Conservation (phyloP, 2,329 filamentous ascomycete species). For the Cercospora canescens region DNA sequence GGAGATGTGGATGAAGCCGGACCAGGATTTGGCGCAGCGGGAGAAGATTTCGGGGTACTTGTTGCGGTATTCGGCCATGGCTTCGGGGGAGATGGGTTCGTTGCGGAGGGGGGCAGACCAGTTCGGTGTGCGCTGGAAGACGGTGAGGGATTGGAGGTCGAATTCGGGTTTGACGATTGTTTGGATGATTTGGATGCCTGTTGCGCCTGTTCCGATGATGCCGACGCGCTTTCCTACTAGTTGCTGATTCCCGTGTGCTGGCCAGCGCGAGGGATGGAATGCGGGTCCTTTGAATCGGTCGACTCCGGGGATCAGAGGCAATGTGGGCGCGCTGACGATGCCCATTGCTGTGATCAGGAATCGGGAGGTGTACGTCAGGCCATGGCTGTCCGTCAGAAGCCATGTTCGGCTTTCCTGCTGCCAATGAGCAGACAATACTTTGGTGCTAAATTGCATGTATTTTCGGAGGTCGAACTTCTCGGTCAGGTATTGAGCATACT, state of each 20-base stretch:
- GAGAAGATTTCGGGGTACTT: conserved; percentile 33
- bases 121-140: conserved; percentile 69
- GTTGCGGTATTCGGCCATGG: conserved; percentile 27
- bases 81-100: conserved; percentile 26
- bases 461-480: conserved; percentile 44
- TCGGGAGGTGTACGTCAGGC: conserved; percentile 31
- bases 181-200: conserved; percentile 41
- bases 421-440: conserved; percentile 38
- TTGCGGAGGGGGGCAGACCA: conserved; percentile 34
- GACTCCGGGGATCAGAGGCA: conserved; percentile 37
- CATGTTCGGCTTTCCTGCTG: conserved; percentile 36
- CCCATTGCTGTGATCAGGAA: conserved; percentile 48
- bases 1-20: conserved; percentile 35
- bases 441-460: conserved; percentile 46
- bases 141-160: conserved; percentile 44
- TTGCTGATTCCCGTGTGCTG: conserved; percentile 26
- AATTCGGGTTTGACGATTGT: conserved; percentile 32
- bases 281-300: conserved; percentile 39
- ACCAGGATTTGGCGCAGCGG: conserved; percentile 39
- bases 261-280: conserved; percentile 44
- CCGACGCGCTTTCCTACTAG: conserved; percentile 40
- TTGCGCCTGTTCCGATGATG: conserved; percentile 45
- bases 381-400: conserved; percentile 32
- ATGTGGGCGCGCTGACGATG: conserved; percentile 31
- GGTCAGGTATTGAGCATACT: conserved; percentile 51